Evolutionary conservation across 2,329 filamentous ascomycete species (phyloP).

Genomic region (Phialocephala subalpina): DNA sequence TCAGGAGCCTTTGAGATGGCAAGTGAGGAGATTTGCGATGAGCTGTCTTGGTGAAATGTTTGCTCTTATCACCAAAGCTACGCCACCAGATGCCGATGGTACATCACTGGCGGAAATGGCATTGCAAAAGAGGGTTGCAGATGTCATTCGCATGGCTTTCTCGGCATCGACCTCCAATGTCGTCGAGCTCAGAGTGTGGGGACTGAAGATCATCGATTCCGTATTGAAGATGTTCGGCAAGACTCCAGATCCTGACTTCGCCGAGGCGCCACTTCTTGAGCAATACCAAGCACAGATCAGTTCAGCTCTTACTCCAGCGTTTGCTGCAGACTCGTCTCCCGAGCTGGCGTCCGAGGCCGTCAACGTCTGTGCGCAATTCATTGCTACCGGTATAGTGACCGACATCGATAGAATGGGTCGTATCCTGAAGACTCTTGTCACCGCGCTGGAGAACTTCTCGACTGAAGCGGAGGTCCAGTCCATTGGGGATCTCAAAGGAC

Average conservation of each 20-base stretch:
- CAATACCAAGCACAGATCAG: conserved; percentile 99
- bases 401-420: conserved; percentile 99
- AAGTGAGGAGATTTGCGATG: conserved; percentile 94
- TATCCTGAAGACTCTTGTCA: conserved; percentile 91
- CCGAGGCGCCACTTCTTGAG: conserved; percentile 95
- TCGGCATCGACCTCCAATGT: conserved; percentile 96
- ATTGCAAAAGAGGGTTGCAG: conserved; percentile 84
- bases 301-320: conserved; percentile 94
- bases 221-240: conserved; percentile 96
- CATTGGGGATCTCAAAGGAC: conserved; percentile 90
- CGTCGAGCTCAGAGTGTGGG: conserved; percentile 87
- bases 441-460: conserved; percentile 91
- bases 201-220: conserved; percentile 91
- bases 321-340: conserved; percentile 93
- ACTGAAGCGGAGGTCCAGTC: conserved; percentile 80
- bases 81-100: conserved; percentile 78
- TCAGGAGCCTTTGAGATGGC: conserved; percentile 92
- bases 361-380: conserved; percentile 97
- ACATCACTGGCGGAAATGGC: conserved; percentile 80
- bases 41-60: conserved; percentile 87
- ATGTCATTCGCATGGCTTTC: conserved; percentile 96
- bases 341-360: conserved; percentile 96
- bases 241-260: conserved; percentile 93
- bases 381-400: conserved; percentile 95
- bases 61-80: conserved; percentile 78